phyloP scores from a whole-genome alignment of 495 filamentous ascomycete genomes.

The Umbilicaria muhlenbergii region DNA sequence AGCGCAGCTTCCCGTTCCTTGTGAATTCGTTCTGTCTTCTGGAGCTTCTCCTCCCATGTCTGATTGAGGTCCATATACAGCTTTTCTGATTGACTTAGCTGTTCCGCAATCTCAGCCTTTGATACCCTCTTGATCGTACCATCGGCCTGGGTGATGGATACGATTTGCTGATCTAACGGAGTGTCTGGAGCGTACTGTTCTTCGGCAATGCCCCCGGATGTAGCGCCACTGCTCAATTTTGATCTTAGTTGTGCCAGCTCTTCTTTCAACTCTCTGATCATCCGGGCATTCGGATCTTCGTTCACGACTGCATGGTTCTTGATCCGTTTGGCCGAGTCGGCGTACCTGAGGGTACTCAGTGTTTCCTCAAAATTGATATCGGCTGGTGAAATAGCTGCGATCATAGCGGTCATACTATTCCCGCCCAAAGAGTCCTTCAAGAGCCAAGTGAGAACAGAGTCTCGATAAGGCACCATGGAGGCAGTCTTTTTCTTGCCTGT shows the following conservation, averaged over 20 bases:
- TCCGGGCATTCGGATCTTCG: slow-evolving; percentile 95
- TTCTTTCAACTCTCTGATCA: slow-evolving; percentile 97
- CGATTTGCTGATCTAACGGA: slow-evolving; percentile 86
- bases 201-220: slow-evolving; percentile 35
- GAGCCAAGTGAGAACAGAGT: slow-evolving; percentile 92
- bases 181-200: slow-evolving; percentile 84
- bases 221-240: slow-evolving; percentile 60
- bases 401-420: slow-evolving; percentile 99
- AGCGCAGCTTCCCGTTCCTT: slow-evolving; percentile 91
- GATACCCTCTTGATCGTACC: slow-evolving; percentile 88
- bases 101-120: slow-evolving; percentile 95
- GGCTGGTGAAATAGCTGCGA: slow-evolving; percentile 93
- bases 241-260: slow-evolving; percentile 74
- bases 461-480: slow-evolving; percentile 87
- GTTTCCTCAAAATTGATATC: slow-evolving; percentile 99
- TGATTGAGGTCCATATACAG: slow-evolving; percentile 92
- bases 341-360: slow-evolving; percentile 86
- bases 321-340: slow-evolving; percentile 95
- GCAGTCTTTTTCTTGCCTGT: slow-evolving; percentile 73
- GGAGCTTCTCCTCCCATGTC: slow-evolving; percentile 94
- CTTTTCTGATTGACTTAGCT: slow-evolving; percentile 91
- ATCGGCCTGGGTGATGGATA: slow-evolving; percentile 78
- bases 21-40: slow-evolving; percentile 91
- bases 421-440: slow-evolving; percentile 95
- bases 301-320: slow-evolving; percentile 99